These are phyloP conservation scores for Gelatoporia subvermispora DNA, from an alignment of 768 basidiomycete genomes.

Conservation along the genomic window DNA sequence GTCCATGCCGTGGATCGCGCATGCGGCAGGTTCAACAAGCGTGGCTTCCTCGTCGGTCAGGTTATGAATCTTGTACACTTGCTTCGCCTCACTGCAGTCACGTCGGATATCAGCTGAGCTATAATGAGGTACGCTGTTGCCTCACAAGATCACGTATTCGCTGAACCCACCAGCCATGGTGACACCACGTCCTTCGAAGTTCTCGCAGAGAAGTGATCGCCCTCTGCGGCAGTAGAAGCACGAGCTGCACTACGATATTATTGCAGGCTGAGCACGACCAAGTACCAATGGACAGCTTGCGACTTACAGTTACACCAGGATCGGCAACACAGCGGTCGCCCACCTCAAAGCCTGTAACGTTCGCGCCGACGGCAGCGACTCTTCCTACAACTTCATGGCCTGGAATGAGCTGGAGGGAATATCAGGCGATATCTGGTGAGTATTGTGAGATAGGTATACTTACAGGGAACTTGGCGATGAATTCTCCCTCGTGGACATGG, in stretches of 20 bases:
- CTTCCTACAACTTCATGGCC: conserved; percentile 74
- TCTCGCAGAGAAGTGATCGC: conserved; percentile 77
- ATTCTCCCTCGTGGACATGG: conserved; percentile 60
- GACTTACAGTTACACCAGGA: conserved; percentile 61
- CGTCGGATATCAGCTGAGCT: neutral
- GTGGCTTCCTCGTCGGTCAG: conserved; percentile 84
- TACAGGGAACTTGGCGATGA: conserved; percentile 67
- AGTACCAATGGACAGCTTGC: conserved; percentile 3
- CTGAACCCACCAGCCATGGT: conserved; percentile 89
- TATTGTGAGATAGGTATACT: conserved; percentile 13
- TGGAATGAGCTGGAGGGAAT: conserved; percentile 55
- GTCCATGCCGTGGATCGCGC: conserved; percentile 89
- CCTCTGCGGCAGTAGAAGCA: conserved; percentile 90
- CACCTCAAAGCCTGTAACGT: conserved; percentile 68
- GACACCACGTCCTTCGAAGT: conserved; percentile 78
- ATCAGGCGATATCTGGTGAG: neutral
- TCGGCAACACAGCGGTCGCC: conserved; percentile 88
- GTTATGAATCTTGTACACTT: conserved; percentile 85
- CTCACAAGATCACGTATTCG: conserved; percentile 82
- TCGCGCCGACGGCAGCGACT: conserved; percentile 70
- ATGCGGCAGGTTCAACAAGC: conserved; percentile 85
- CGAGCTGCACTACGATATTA: conserved; percentile 55
- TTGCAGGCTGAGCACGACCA: neutral
- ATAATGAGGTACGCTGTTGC: neutral
- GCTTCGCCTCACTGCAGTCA: conserved; percentile 54